Conservation (phyloP, 1,284 basidiomycete genomes). For the Neotropicomus parvogracilis region DNA sequence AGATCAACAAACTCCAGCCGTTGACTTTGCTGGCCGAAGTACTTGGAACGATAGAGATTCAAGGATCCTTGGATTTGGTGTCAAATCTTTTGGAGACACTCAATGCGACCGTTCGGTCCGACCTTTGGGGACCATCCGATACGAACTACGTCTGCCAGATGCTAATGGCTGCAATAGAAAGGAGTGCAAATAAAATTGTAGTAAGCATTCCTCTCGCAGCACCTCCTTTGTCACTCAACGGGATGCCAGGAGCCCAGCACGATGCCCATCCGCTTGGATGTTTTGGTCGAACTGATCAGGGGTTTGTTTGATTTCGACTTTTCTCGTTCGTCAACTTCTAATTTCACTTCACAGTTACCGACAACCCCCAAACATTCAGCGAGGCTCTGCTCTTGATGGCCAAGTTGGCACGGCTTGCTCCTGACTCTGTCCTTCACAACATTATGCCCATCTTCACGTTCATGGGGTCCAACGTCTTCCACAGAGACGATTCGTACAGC, state of each 20-base stretch:
- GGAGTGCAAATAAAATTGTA: conserved; percentile 58
- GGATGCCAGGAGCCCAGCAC: conserved; percentile 43
- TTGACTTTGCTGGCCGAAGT: conserved; percentile 71
- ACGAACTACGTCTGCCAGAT: conserved; percentile 83
- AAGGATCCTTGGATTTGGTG: conserved; percentile 70
- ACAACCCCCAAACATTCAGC: conserved; percentile 93
- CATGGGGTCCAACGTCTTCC: conserved; percentile 96
- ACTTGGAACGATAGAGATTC: conserved; percentile 58
- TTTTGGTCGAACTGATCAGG: conserved; percentile 84
- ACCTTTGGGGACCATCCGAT: conserved; percentile 51
- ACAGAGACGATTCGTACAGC: conserved; percentile 93
- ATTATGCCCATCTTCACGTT: conserved; percentile 99
- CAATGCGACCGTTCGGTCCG: conserved; percentile 53
- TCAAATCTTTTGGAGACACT: conserved; percentile 74
- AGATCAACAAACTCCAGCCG: conserved; percentile 40
- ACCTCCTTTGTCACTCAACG: conserved; percentile 7
- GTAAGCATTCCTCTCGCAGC: conserved; percentile 35
- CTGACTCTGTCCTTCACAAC: conserved; percentile 90
- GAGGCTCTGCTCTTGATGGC: conserved; percentile 91
- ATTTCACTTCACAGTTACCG: conserved; percentile 53
- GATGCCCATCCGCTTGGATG: conserved; percentile 65
- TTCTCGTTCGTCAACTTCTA: conserved; percentile 1
- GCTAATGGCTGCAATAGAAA: conserved; percentile 78
- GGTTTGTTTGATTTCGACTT: conserved; percentile 43
- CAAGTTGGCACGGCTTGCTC: conserved; percentile 78